phyloP scores from a whole-genome alignment of 2,329 filamentous ascomycete species.

The Fusarium sp. region DNA sequence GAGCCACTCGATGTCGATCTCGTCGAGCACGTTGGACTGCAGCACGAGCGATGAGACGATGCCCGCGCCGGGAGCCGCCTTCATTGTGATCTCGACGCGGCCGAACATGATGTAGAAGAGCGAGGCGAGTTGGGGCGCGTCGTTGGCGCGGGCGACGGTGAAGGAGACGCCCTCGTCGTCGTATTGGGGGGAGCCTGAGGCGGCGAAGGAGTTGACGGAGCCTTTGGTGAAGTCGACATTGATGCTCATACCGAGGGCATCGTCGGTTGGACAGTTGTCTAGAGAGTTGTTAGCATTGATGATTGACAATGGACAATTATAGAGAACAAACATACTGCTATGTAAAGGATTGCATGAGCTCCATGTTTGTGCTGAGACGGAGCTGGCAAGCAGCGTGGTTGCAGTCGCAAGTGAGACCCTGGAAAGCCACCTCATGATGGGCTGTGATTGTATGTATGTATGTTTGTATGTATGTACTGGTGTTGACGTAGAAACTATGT shows the following conservation, averaged over 20 bases:
- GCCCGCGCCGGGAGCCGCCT: conserved; percentile 86
- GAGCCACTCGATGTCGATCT: conserved; percentile 98
- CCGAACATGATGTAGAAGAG: conserved; percentile 99
- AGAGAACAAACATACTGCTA: conserved; percentile 48
- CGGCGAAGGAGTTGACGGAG: conserved; percentile 79
- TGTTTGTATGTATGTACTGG: conserved; percentile 10
- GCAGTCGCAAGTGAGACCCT: conserved; percentile 35
- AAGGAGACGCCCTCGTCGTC: conserved; percentile 81
- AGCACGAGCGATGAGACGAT: conserved; percentile 94
- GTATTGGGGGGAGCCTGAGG: conserved; percentile 78
- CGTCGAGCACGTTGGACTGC: conserved; percentile 90
- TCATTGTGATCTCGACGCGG: conserved; percentile 84
- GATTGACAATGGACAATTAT: background rate
- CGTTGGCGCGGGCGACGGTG: conserved; percentile 79
- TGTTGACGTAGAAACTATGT: background rate
- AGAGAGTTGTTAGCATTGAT: conserved; percentile 18
- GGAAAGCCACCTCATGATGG: conserved; percentile 43
- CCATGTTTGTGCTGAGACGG: conserved; percentile 54
- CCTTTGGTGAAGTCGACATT: conserved; percentile 85
- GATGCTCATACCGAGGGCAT: conserved; percentile 85
- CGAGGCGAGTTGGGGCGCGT: conserved; percentile 86
- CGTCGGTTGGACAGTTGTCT: conserved; percentile 76
- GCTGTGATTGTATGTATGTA: conserved; percentile 11
- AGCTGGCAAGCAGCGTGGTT: conserved; percentile 39
- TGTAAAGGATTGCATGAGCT: conserved; percentile 55